Conservation (phyloP, 768 basidiomycete genomes). For the Mycena belliarum region DNA sequence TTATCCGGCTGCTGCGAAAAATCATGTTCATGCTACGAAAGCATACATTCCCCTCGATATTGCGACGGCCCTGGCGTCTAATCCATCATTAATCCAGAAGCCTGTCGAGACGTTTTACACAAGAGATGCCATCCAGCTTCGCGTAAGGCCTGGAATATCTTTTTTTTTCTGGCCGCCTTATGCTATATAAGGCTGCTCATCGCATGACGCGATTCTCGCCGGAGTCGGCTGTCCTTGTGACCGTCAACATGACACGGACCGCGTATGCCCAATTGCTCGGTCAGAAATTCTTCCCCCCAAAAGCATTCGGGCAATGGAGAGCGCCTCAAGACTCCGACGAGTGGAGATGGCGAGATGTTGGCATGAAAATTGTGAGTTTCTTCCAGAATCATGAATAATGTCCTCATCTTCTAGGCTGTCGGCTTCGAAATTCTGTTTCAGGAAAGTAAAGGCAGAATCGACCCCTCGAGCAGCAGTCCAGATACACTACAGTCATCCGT, state of each 20-base stretch:
- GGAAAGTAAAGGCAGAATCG: slow-evolving; percentile 67
- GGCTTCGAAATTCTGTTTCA: slow-evolving; percentile 97
- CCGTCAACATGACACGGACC: slow-evolving; percentile 81
- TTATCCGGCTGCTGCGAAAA: slow-evolving; percentile 66
- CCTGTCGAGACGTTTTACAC: slow-evolving; percentile 95
- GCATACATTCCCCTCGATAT: slow-evolving; percentile 82
- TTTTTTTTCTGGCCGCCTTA: neutral
- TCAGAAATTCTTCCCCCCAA: slow-evolving; percentile 91
- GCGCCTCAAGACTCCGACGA: slow-evolving; percentile 65
- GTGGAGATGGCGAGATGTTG: slow-evolving; percentile 80
- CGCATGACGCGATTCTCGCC: slow-evolving; percentile 92
- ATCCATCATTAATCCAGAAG: slow-evolving; percentile 77
- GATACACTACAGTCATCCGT: slow-evolving; percentile 52
- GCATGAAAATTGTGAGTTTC: slow-evolving; percentile 84
- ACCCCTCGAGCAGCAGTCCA: slow-evolving; percentile 33
- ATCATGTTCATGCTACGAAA: slow-evolving; percentile 76
- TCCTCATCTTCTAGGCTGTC: slow-evolving; percentile 57
- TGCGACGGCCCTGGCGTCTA: slow-evolving; percentile 63
- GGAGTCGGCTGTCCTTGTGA: slow-evolving; percentile 54
- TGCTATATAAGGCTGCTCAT: slow-evolving; percentile 69
- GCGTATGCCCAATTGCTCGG: slow-evolving; percentile 93
- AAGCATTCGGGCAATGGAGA: slow-evolving; percentile 76
- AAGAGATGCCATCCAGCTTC: slow-evolving; percentile 85
- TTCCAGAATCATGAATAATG: neutral
- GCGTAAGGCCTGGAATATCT: slow-evolving; percentile 52